A percentile compares a stretch with the other conserved stretches of the same genome.
Conservation (phyloP, 2,329 filamentous ascomycete genomes). For the Colletotrichum tanaceti region DNA sequence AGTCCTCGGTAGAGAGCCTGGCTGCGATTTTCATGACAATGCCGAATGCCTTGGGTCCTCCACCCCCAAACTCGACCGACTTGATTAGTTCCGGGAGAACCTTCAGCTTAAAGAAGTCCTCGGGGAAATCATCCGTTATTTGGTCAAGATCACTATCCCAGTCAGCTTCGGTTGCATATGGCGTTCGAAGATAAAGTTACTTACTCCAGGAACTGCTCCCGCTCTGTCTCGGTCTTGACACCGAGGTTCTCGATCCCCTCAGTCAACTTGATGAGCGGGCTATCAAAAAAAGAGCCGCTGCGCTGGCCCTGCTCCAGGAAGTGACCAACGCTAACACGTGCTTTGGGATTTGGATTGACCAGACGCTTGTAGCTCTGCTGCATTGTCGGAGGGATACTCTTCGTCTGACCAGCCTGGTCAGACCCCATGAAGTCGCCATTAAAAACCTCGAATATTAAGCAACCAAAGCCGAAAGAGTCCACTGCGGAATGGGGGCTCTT, state of each 20-base stretch:
- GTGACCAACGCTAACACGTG: conserved; percentile 82
- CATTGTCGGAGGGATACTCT: conserved; percentile 87
- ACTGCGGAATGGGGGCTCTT: conserved; percentile 82
- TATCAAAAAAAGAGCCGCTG: conserved; percentile 89
- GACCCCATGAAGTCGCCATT: conserved; percentile 82
- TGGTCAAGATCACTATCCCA: conserved; percentile 78
- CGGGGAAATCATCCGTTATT: conserved; percentile 92
- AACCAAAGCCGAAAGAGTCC: conserved; percentile 88
- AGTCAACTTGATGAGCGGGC: conserved; percentile 88
- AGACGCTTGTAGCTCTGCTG: conserved; percentile 91
- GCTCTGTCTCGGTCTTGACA: conserved; percentile 84
- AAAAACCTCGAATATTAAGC: conserved; percentile 89
- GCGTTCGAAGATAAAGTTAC: conserved; percentile 28
- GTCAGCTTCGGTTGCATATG: conserved; percentile 30
- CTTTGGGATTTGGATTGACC: conserved; percentile 88
- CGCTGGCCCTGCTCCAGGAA: conserved; percentile 92
- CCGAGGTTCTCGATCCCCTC: conserved; percentile 94
- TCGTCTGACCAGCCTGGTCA: conserved; percentile 87
- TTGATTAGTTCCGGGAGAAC: conserved; percentile 96
- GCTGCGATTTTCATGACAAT: conserved; percentile 91
- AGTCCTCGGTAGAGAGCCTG: conserved; percentile 91
- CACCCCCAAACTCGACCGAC: conserved; percentile 97
- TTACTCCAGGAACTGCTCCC: conserved; percentile 83
- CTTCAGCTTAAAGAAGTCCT: conserved; percentile 98
- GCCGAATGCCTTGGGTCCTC: conserved; percentile 88